Evolutionary conservation across 2,329 filamentous ascomycete species (phyloP), one percentile per base, ranked within the genome.

Genomic region (Colletotrichum liaoningense): DNA sequence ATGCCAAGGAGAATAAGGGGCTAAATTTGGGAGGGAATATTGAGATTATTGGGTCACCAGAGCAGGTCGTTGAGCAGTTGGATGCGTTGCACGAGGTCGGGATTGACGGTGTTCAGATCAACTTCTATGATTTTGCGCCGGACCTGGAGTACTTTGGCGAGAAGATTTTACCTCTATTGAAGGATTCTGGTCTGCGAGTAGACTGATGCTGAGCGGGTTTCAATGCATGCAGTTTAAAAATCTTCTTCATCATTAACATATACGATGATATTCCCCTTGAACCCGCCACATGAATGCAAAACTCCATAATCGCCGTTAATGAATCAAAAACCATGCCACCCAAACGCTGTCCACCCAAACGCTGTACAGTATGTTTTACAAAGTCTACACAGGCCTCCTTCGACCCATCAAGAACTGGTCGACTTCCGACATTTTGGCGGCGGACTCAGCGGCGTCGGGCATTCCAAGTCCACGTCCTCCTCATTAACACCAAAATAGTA

Each of bases 391-490:
- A 14, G n/a, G 30, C 3, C 5, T 2, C 2, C 33, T 1, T 49
- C 7, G 8, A 4, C 5, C 24, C 42, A 22, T 30, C 11, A 30
- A 22, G 6, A 9, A 14, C 11, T 42, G 16, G 24, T 22, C 6
- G 56, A 62, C 49, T 70, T 42, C 3, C 35, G 30, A 28, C 22
- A 30, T 22, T 73, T 73, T 11, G 71, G 71, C 14, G 71, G 71
- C 24, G 71, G 71, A 7, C 71, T 73, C 1, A 73, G 24, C 3
- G 71, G 67, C 35, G 71, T 73, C 19, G 71, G 67, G 8, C 71
- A 73, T 22, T 62, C 67, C 42, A 55, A 1, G 14, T 71, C 57
- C 7, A 70, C 70, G 3, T 56, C 66, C 28, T 73, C 71, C 46
- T 62, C 71, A 5, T 9, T 63, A 1, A 64, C 56, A 1, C 71